Percentiles rank a stretch among this genome's conserved stretches.
Conservation (phyloP, 257 asterid species). For the Solanum ahanhuiri region DNA sequence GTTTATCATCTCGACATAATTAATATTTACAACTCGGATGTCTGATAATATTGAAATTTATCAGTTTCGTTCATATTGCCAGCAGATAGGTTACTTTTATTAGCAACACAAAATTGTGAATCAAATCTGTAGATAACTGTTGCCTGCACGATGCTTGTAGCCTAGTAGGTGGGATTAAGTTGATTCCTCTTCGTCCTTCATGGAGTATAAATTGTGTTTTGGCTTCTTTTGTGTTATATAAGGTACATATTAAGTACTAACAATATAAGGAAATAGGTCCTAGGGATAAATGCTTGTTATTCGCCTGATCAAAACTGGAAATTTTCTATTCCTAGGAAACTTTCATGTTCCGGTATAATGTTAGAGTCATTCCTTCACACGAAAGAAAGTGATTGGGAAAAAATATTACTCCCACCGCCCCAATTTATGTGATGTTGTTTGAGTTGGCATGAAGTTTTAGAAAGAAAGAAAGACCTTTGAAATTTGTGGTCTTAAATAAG, state of each 20-base stretch:
- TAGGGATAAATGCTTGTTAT: not conserved
- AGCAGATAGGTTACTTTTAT: not conserved
- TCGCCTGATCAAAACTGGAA: not conserved
- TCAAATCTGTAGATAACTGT: not conserved
- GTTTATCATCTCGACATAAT: slow-evolving; percentile 1
- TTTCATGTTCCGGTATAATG: not conserved
- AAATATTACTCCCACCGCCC: not conserved
- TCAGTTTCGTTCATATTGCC: not conserved
- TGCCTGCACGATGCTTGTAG: not conserved
- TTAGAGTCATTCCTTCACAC: not conserved
- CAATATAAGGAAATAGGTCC: not conserved
- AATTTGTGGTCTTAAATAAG: not conserved
- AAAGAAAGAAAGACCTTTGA: not conserved
- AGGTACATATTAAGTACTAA: not conserved
- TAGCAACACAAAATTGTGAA: not conserved
- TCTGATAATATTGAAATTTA: not conserved
- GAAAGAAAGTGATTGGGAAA: not conserved
- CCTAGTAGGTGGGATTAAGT: not conserved
- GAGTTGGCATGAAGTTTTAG: not conserved
- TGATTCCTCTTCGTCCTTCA: not conserved
- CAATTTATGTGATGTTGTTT: not conserved
- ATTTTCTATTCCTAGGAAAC: not conserved
- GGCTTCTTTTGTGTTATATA: not conserved
- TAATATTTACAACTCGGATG: not conserved
- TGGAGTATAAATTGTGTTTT: not conserved